Base-by-base conservation (phyloP, 2,329 filamentous ascomycete genomes). In the Didymellaceae sp. region DNA sequence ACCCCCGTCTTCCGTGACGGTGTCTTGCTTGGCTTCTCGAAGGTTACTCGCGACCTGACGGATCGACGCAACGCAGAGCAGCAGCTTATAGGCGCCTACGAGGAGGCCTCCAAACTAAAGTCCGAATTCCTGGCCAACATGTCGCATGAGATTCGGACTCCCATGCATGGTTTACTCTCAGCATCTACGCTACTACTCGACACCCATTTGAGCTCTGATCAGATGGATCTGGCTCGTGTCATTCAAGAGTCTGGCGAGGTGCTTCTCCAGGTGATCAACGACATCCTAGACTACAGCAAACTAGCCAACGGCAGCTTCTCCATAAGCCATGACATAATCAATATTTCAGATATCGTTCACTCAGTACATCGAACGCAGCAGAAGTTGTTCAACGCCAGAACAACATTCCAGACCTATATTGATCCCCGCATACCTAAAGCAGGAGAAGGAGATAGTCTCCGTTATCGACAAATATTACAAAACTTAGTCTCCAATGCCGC, bases 211-310 rank as follows among this genome's bases (percentile, higher is more conserved):
- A 75, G 76, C 5, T 65, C 76, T 1, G 76, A 82, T 32, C 84
- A 86, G 65, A 75, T 77, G 17, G 83, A 86, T 48, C 80, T 80
- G 32, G 77, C 81, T 1, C 74, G 75, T 31, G 82, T 86, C 35
- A 82, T 86, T 45, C 77, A 83, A 56, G 82, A 85, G 48, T 86
- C 83, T 0, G 83, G 81, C 2, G 77, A 80, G 16, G 75, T 85
- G 2, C 73, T 86, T 17, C 70, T 86, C 14, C 80, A 82, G 55
- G 79, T 86, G 39, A 86, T 87, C 65, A 86, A 87, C 60, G 82
- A 86, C 53, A 84, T 87, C 35, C 75, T 87, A n/a, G 84, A 87
- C 68, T 86, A 85, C 61, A 86, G 84, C 8, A 86, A 86, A 57
- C 74, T 86, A 5, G 79, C 81, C 0, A 82, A 82, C 0, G 82